A percentile compares a stretch with the other conserved stretches of the same genome.
phyloP scores from a whole-genome alignment of 2,329 filamentous ascomycete species.

The Escovopsis weberi region DNA sequence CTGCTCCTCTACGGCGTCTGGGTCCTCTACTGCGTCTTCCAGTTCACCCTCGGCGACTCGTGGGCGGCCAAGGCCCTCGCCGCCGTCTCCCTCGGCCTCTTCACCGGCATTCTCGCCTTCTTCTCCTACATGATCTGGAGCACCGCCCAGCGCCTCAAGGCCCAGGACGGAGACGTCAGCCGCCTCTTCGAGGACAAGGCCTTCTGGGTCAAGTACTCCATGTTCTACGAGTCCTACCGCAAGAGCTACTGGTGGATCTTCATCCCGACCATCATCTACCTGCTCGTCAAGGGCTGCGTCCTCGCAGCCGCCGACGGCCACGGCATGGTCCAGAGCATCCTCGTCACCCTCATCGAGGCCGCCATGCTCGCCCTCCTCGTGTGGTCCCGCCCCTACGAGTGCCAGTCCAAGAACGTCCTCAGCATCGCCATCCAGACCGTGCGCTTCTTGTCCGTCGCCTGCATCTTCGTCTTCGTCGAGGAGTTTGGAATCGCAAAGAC shows the following conservation, averaged over 20 bases:
- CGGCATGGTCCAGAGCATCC: constrained; percentile 65
- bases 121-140: constrained; percentile 75
- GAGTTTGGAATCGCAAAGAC: constrained; percentile 81
- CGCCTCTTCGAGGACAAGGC: constrained; percentile 78
- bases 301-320: constrained; percentile 77
- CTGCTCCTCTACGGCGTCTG: constrained; percentile 86
- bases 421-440: constrained; percentile 86
- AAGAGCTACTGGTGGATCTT: constrained; percentile 97
- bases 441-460: constrained; percentile 73
- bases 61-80: constrained; percentile 83
- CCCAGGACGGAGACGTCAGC: constrained; percentile 55
- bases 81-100: constrained; percentile 62
- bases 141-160: constrained; percentile 60
- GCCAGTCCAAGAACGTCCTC: constrained; percentile 79
- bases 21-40: constrained; percentile 91
- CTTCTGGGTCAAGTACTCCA: constrained; percentile 86
- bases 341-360: constrained; percentile 68
- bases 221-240: constrained; percentile 95
- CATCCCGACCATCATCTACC: constrained; percentile 75
- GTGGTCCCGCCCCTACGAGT: constrained; percentile 76
- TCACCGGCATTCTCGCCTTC: constrained; percentile 67
- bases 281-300: constrained; percentile 75
- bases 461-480: constrained; percentile 86
- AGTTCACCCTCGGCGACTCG: constrained; percentile 86
- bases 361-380: constrained; percentile 66